Evolutionary conservation across 2,329 filamentous ascomycete genomes (phyloP).

Genomic region (Didymella lethalis): DNA sequence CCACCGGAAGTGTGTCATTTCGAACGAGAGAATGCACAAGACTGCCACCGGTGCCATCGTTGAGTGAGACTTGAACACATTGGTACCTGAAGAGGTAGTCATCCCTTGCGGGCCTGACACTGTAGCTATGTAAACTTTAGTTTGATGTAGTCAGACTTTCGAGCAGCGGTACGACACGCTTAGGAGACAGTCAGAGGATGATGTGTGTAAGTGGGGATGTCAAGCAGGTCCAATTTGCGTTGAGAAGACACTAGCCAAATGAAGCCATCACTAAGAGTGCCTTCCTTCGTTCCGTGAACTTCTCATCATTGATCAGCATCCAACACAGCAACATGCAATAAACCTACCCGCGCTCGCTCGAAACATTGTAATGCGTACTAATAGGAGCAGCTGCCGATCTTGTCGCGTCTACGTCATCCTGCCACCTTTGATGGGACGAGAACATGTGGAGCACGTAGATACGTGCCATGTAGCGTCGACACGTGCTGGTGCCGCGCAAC

Average conservation of each 20-base stretch:
- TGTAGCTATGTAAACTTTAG: background rate
- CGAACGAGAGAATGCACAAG: too few species aligned
- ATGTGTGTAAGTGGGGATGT: too few species aligned
- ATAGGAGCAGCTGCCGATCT: background rate
- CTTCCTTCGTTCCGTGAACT: background rate
- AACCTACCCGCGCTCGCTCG: background rate
- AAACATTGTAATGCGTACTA: background rate
- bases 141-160: background rate
- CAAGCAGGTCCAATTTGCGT: background rate
- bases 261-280: background rate
- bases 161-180: too few species aligned
- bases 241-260: background rate
- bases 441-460: slow-evolving; percentile 16
- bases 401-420: slow-evolving; percentile 15
- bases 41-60: too few species aligned
- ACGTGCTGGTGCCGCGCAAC: slow-evolving; percentile 6
- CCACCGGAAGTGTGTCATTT: too few species aligned
- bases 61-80: too few species aligned
- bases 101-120: too few species aligned
- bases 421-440: slow-evolving; percentile 5
- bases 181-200: too few species aligned
- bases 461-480: slow-evolving; percentile 6
- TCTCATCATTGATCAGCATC: background rate
- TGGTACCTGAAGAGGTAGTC: too few species aligned
- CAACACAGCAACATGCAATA: background rate